Evolutionary conservation across 1,284 basidiomycete species (phyloP), one percentile per base, ranked within the genome.

Genomic region (Exsudoporus floridanus): DNA sequence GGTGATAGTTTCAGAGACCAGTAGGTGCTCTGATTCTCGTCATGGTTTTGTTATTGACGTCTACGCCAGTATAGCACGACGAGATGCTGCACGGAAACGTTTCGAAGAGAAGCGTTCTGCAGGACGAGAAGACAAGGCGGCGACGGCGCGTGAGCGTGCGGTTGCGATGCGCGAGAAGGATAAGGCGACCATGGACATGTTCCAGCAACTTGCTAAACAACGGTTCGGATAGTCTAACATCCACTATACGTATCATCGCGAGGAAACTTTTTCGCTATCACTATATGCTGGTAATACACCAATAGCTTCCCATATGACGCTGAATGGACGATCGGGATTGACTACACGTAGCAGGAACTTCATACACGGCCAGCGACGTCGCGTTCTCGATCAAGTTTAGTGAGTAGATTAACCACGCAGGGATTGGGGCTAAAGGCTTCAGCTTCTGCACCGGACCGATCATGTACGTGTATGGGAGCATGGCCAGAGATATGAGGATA

Each of bases 121-220:
- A 0, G 61, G 66, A 13, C 72, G 73, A 50, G 78, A 80, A 19
- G 84, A 85, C 31, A 79, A 44, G 52, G 62, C 59, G 3, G 70
- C 73, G 21, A 74, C 66, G 7, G 59, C 71, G 5, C 75, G 79
- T 30, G 88, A 89, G 61, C 78, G 84, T 46, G 75, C 75, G 0
- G 74, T 66, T 34, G 79, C 35, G 1, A 73, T 82, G 16, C 81
- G 79, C 57, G 84, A 88, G 61, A 90, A 86, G 61, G 89, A 90
- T 60, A 84, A 82, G 69, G 84, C 82, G 16, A 91, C 28, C 12
- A 13, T 30, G 10, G 28, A 30, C 28, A 30, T 30, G 28, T 30
- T 30, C 10, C 28, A 30, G 10, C 28, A 30, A 10, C 28, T 30
- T 13, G 28, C 28, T 30, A 30, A 86, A 67, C 77, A 86, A 61